Percentiles rank a stretch among this genome's conserved stretches.
These are phyloP conservation scores for Aspergillus brunneoviolaceus DNA, from an alignment of 2,329 filamentous ascomycete species.

Conservation along the genomic window DNA sequence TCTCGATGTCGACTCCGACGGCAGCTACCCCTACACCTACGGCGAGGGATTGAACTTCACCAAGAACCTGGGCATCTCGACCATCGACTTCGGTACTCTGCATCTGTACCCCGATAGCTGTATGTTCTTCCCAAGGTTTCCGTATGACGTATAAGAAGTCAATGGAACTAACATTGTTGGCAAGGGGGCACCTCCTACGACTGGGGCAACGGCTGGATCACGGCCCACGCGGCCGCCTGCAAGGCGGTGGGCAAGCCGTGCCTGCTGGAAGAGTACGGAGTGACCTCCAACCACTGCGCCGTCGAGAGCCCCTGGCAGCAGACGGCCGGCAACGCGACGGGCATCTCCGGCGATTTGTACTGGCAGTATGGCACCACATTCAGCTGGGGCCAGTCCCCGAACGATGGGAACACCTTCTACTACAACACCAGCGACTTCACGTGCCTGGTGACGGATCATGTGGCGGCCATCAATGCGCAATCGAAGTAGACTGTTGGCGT, in stretches of 20 bases:
- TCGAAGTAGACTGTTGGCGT: background rate
- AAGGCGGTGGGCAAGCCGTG: slow-evolving; percentile 40
- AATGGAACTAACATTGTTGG: background rate
- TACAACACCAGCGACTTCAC: slow-evolving; percentile 32
- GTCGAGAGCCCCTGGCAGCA: slow-evolving; percentile 37
- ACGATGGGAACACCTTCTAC: slow-evolving; percentile 36
- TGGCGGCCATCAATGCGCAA: slow-evolving; percentile 18
- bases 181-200: slow-evolving; percentile 39
- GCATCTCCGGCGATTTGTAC: slow-evolving; percentile 38
- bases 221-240: slow-evolving; percentile 45
- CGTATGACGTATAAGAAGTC: background rate
- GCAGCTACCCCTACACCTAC: slow-evolving; percentile 53
- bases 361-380: slow-evolving; percentile 41
- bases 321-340: slow-evolving; percentile 34
- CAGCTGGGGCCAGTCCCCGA: slow-evolving; percentile 28
- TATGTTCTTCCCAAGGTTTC: slow-evolving; percentile 19
- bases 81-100: slow-evolving; percentile 57
- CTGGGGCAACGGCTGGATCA: slow-evolving; percentile 51
- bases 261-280: slow-evolving; percentile 44
- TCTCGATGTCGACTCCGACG: slow-evolving; percentile 45
- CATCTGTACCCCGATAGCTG: slow-evolving; percentile 53
- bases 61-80: slow-evolving; percentile 52
- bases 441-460: slow-evolving; percentile 35
- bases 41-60: slow-evolving; percentile 55
- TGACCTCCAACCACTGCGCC: slow-evolving; percentile 28